These are phyloP conservation scores for Alternaria dauci DNA, from an alignment of 2,329 filamentous ascomycete genomes.

Conservation along the genomic window DNA sequence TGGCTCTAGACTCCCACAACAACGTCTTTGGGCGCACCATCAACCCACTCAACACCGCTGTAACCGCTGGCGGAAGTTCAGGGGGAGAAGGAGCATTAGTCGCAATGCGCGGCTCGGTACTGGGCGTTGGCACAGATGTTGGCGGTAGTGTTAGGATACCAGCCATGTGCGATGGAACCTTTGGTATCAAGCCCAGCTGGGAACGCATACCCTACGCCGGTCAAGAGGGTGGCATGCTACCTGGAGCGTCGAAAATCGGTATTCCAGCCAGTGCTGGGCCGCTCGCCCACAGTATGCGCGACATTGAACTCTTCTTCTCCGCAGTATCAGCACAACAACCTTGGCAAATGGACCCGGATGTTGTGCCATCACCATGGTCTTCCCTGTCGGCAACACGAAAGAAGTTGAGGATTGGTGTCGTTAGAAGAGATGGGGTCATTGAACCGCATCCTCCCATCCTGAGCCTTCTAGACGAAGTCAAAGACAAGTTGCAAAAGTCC, in stretches of 20 bases:
- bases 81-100: slow-evolving; percentile 64
- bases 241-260: slow-evolving; percentile 58
- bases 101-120: slow-evolving; percentile 57
- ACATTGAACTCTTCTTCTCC: slow-evolving; percentile 63
- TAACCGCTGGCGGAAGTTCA: slow-evolving; percentile 62
- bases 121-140: slow-evolving; percentile 64
- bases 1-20: slow-evolving; percentile 63
- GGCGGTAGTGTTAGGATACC: slow-evolving; percentile 64
- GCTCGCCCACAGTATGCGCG: slow-evolving; percentile 58
- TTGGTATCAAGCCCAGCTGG: slow-evolving; percentile 57
- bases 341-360: slow-evolving; percentile 59
- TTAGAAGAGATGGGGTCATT: slow-evolving; percentile 60
- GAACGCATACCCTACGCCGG: slow-evolving; percentile 62
- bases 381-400: slow-evolving; percentile 29
- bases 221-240: slow-evolving; percentile 58
- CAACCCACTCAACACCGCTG: slow-evolving; percentile 57
- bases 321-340: slow-evolving; percentile 62
- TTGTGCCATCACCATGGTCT: slow-evolving; percentile 52
- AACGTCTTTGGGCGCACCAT: slow-evolving; percentile 58
- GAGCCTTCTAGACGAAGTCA: slow-evolving; percentile 57
- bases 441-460: slow-evolving; percentile 62
- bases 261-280: slow-evolving; percentile 58
- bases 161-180: slow-evolving; percentile 60
- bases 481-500: slow-evolving; percentile 37
- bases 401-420: slow-evolving; percentile 58